A percentile compares a stretch with the other conserved stretches of the same genome.
These are phyloP conservation scores for Tremella mesenterica DNA, from an alignment of 768 basidiomycete species.

Conservation along the genomic window DNA sequence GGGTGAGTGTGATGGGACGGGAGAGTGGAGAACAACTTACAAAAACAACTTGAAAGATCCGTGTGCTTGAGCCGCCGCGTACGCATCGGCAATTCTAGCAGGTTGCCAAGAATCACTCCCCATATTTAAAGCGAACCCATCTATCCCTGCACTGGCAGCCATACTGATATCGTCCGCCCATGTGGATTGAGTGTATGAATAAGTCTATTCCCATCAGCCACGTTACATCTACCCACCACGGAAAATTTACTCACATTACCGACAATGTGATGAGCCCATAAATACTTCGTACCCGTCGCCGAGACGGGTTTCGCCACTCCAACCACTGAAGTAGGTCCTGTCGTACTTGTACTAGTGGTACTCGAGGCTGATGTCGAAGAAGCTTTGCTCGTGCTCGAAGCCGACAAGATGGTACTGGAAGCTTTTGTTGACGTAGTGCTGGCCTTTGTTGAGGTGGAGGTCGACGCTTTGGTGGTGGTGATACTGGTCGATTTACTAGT, in stretches of 20 bases:
- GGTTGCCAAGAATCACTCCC: slow-evolving; percentile 43
- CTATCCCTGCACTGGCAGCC: slow-evolving; percentile 42
- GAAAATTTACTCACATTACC: slow-evolving; percentile 23
- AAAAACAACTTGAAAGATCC: slow-evolving; percentile 35
- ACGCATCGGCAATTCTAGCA: slow-evolving; percentile 36
- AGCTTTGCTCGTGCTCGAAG: not conserved
- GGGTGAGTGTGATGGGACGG: too few relatives aligned
- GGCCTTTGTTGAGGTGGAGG: not conserved
- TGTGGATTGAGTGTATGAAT: slow-evolving; percentile 32
- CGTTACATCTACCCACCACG: not conserved
- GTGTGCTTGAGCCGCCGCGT: slow-evolving; percentile 34
- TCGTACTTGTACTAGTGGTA: not conserved
- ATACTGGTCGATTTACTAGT: not conserved
- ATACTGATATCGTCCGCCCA: slow-evolving; percentile 43
- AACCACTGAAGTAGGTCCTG: slow-evolving; percentile 1
- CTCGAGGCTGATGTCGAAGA: not conserved
- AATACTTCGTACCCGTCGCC: slow-evolving; percentile 17
- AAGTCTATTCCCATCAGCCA: slow-evolving; percentile 28
- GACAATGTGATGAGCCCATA: slow-evolving; percentile 43
- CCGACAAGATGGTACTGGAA: not conserved
- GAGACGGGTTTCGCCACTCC: slow-evolving; percentile 19
- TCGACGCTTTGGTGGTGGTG: not conserved
- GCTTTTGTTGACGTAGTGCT: not conserved
- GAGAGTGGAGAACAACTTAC: slow-evolving; percentile 10
- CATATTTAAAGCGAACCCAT: slow-evolving; percentile 47